A percentile compares a stretch with the other conserved stretches of the same genome.
Evolutionary conservation across 306 rosid species (phyloP).

Genomic region (Rosa multiflora): DNA sequence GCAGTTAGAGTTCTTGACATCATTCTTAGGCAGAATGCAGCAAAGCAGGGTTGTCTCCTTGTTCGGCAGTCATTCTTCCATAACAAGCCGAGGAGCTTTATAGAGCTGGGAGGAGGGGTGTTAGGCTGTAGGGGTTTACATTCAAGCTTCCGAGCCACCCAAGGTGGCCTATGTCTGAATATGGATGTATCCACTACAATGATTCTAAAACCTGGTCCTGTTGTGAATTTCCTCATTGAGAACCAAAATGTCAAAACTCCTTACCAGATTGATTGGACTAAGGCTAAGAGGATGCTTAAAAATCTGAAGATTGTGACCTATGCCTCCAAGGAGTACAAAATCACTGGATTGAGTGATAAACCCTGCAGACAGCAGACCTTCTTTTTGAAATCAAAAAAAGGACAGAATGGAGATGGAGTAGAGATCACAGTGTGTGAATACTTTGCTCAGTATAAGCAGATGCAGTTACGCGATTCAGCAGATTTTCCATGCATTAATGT

Average conservation of each 20-base stretch:
- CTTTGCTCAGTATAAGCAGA: slow-evolving; percentile 17
- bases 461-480: slow-evolving; percentile 26
- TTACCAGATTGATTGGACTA: slow-evolving; percentile 37
- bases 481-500: slow-evolving; percentile 53
- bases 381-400: slow-evolving; percentile 13
- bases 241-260: slow-evolving; percentile 36
- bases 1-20: slow-evolving; percentile 40
- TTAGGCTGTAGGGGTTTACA: slow-evolving; percentile 47
- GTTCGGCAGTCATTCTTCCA: slow-evolving; percentile 56
- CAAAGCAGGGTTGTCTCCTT: slow-evolving; percentile 47
- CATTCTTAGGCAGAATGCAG: slow-evolving; percentile 44
- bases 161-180: slow-evolving; percentile 47
- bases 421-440: slow-evolving; percentile 42
- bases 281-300: slow-evolving; percentile 47
- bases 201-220: slow-evolving; percentile 49
- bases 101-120: slow-evolving; percentile 45
- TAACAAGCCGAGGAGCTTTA: slow-evolving; percentile 25
- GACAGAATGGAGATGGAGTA: slow-evolving; percentile 33
- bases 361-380: slow-evolving; percentile 41
- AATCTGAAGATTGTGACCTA: slow-evolving; percentile 40
- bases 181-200: slow-evolving; percentile 53
- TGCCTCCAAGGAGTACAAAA: slow-evolving; percentile 40
- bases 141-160: slow-evolving; percentile 51
- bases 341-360: slow-evolving; percentile 50
- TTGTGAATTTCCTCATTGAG: slow-evolving; percentile 33